Conservation (phyloP, 1,284 basidiomycete genomes). For the Naganishia sp. region DNA sequence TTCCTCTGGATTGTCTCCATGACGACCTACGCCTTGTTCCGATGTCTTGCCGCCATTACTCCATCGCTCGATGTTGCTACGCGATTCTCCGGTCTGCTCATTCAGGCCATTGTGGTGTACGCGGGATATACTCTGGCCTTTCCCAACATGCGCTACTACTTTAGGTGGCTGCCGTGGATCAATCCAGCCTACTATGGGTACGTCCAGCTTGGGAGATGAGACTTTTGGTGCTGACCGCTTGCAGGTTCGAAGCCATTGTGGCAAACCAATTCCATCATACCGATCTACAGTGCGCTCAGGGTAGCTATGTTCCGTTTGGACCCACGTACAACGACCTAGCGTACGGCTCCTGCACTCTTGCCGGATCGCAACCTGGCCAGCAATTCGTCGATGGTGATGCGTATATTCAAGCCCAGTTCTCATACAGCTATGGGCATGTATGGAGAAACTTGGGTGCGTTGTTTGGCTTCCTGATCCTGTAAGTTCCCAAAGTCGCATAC, state of each 20-base stretch:
- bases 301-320: constrained; percentile 33
- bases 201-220: too few relatives aligned
- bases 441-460: constrained; percentile 56
- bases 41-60: constrained; percentile 62
- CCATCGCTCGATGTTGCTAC: constrained; percentile 62
- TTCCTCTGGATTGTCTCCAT: constrained; percentile 61
- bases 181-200: constrained; percentile 22
- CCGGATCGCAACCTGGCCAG: constrained; percentile 48
- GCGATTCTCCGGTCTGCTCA: constrained; percentile 62
- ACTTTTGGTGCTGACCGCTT: neutral
- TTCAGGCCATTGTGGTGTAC: constrained; percentile 64
- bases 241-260: constrained; percentile 28
- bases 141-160: constrained; percentile 47
- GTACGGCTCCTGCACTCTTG: constrained; percentile 49
- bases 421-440: constrained; percentile 61
- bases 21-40: constrained; percentile 67
- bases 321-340: constrained; percentile 37
- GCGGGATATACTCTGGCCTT: constrained; percentile 60
- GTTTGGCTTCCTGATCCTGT: constrained; percentile 14
- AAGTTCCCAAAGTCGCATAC: neutral
- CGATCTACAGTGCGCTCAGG: constrained; percentile 26
- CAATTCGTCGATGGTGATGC: constrained; percentile 52
- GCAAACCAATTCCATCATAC: constrained; percentile 29
- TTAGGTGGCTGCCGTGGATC: constrained; percentile 28
- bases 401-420: constrained; percentile 63